phyloP scores from a whole-genome alignment of 768 basidiomycete species.

The Boletales sp. region DNA sequence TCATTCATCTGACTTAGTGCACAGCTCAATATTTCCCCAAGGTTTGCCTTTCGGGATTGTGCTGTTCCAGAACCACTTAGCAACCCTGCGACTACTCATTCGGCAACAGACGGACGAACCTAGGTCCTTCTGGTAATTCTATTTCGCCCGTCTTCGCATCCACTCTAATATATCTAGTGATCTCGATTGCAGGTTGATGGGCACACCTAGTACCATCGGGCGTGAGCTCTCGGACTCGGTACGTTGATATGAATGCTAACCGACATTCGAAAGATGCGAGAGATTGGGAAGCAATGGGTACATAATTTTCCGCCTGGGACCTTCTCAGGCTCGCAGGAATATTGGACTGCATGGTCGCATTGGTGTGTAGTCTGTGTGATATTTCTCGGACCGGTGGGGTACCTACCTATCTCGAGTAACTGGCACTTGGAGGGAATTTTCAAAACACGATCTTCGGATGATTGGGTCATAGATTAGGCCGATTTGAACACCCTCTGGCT shows the following conservation, averaged over 20 bases:
- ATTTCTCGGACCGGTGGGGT: neutral
- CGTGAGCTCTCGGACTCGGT: constrained; percentile 3
- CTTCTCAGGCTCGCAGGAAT: constrained; percentile 49
- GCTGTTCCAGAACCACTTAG: constrained; percentile 20
- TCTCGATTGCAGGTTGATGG: constrained; percentile 61
- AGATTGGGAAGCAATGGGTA: constrained; percentile 67
- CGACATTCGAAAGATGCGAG: constrained; percentile 72
- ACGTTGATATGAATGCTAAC: constrained; percentile 19
- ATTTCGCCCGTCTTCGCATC: constrained; percentile 48
- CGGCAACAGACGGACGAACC: constrained; percentile 33
- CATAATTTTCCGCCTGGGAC: constrained; percentile 19
- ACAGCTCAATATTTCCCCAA: constrained; percentile 31
- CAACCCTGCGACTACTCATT: constrained; percentile 2
- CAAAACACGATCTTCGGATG: neutral
- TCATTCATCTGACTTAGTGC: constrained; percentile 14
- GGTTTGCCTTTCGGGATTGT: constrained; percentile 28
- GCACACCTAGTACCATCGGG: constrained; percentile 49
- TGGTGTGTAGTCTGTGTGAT: constrained; percentile 1
- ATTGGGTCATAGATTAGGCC: constrained; percentile 4
- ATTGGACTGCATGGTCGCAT: constrained; percentile 45
- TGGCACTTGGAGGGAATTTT: constrained; percentile 40
- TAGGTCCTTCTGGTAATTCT: constrained; percentile 41
- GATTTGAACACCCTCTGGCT: neutral
- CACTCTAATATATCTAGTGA: constrained; percentile 55
- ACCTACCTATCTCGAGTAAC: constrained; percentile 55